Conservation (phyloP, 208 protist genomes). For the Trypanosoma melophagium region DNA sequence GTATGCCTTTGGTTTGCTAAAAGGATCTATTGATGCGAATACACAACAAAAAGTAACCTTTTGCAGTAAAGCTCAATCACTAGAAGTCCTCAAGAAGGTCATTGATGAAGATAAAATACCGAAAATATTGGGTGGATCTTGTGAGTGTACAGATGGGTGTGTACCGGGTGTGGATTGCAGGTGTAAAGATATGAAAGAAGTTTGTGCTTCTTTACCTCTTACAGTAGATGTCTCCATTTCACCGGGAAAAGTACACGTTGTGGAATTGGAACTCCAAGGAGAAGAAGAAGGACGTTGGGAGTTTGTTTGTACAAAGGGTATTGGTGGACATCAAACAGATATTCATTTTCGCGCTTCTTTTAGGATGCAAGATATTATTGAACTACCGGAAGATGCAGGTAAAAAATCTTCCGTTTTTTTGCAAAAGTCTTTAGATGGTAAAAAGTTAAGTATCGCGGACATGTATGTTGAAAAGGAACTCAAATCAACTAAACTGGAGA, state of each 20-base stretch:
- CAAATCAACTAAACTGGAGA: slow-evolving; percentile 30
- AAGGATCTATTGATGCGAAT: slow-evolving; percentile 60
- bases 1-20: slow-evolving; percentile 56
- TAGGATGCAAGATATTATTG: neutral
- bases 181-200: neutral
- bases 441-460: neutral
- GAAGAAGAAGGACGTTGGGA: slow-evolving; percentile 43
- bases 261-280: slow-evolving; percentile 30
- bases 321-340: slow-evolving; percentile 20
- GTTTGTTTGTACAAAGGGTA: slow-evolving; percentile 25
- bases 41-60: slow-evolving; percentile 70
- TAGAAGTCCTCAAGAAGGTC: slow-evolving; percentile 42
- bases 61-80: slow-evolving; percentile 46
- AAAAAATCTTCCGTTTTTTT: neutral
- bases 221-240: slow-evolving; percentile 43
- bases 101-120: slow-evolving; percentile 75
- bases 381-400: neutral
- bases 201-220: slow-evolving; percentile 5
- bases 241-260: slow-evolving; percentile 45
- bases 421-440: slow-evolving; percentile 5
- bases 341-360: slow-evolving; percentile 41
- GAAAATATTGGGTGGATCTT: slow-evolving; percentile 51
- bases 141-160: slow-evolving; percentile 57
- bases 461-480: neutral
- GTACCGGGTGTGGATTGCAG: slow-evolving; percentile 28